Evolutionary conservation across 2,329 filamentous ascomycete genomes (phyloP), one percentile per base, ranked within the genome.

Genomic region (Colletotrichum graminicola): DNA sequence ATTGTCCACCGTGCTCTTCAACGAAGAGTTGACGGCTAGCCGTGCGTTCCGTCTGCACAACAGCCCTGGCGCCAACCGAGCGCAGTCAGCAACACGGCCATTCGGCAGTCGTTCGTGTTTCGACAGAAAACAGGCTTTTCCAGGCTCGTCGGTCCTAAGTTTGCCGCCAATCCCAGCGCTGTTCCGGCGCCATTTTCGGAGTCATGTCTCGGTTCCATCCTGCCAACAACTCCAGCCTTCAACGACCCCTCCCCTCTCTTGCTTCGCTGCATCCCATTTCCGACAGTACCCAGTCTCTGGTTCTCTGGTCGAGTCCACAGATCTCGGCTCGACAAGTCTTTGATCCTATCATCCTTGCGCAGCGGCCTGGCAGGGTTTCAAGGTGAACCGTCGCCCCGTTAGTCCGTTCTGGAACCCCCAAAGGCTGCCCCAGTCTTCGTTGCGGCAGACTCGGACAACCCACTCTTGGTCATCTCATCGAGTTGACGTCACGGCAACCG

Each of bases 11-110:
- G 36, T 29, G 23, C 49, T 56, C 23, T 34, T 14, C 21, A 12
- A 39, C 29, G 23, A 64, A 49, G 26, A 47, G 32, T 64, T 29
- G 69, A 69, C 69, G 69, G 68, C 59, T 64, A 55, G 52, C 69
- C 59, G 69, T 72, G 69, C 69, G 60, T 72, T 69, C 60, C 69
- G 69, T 60, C 65, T 55, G 57, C 49, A 62, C 47, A 67, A 49
- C 26, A 61, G 41, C 34, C n/a, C 26, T 55, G 47, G 39, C 62
- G 55, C 29, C 34, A 60, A 49, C 59, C 54, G 59, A 60, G 39
- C 52, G n/a, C 60, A 60, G 36, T 64, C 59, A 69, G 47, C 59
- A 45, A 16, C 60, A 68, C 69, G 60, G 60, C 54, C 34, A 39
- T 34, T 64, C 60, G 69, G 69, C 69, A 64, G 66, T 60, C 49